Base-by-base conservation (phyloP, 1,284 basidiomycete genomes). In the Papiliotrema laurentii region DNA sequence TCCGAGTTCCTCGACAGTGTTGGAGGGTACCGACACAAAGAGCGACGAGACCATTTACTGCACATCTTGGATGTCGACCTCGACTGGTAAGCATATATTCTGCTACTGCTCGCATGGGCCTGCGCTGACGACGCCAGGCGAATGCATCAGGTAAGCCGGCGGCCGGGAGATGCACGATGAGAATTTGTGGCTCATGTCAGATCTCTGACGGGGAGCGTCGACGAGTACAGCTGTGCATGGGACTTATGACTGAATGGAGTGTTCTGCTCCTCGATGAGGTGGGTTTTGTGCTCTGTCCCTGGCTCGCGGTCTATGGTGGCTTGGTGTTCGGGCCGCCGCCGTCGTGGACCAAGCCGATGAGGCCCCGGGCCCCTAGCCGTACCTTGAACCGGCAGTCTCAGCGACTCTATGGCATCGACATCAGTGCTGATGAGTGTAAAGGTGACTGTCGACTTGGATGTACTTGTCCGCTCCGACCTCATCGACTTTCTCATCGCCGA, bases 381-480 rank as follows among this genome's bases (percentile, higher is more conserved):
- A n/a, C n/a, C n/a, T n/a, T n/a, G n/a, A n/a, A n/a, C n/a, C n/a
- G n/a, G n/a, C n/a, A n/a, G n/a, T n/a, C n/a, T n/a, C n/a, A n/a
- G n/a, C n/a, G n/a, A n/a, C n/a, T n/a, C n/a, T n/a, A n/a, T n/a
- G n/a, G n/a, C n/a, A n/a, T n/a, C n/a, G n/a, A n/a, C n/a, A n/a
- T n/a, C n/a, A n/a, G 30, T 24, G 31, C 43, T 18, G 14, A 33
- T 13, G 16, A 19, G 25, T 33, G 2, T 35, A n/a, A 44, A 77
- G 87, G 89, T 97, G 45, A 98, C 94, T 0, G 96, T 98, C 28
- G 96, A 99, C 70, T 78, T 99, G n/a, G 96, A 99, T 63, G 93
- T 97, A 5, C 81, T 97, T 34, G 96, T 99, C 37, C 84, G 96
- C 40, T 83, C 89, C 45, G 89, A 96, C 56, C 77, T 99, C 21